Evolutionary conservation across 495 filamentous ascomycete genomes (phyloP).

Genomic region (Trichoderma reesei): DNA sequence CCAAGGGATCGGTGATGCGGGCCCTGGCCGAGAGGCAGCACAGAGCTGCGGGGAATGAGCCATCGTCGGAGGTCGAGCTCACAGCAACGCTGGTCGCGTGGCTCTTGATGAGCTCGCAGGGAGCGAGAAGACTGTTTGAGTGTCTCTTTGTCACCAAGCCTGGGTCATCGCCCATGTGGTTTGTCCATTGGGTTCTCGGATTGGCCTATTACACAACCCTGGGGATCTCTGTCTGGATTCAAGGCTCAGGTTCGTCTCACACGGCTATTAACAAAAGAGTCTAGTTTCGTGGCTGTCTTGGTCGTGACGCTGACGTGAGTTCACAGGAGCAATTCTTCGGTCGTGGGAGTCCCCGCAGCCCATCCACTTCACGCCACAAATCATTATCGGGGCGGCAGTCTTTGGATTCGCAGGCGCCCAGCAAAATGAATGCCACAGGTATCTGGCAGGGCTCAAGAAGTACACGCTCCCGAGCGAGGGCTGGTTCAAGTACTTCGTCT

Average conservation of each 20-base stretch:
- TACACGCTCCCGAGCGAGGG: slow-evolving; percentile 66
- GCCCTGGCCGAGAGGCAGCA: slow-evolving; percentile 29
- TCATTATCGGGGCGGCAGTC: slow-evolving; percentile 42
- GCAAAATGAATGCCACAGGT: slow-evolving; percentile 72
- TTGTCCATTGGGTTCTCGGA: slow-evolving; percentile 72
- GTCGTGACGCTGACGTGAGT: slow-evolving; percentile 13
- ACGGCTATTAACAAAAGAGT: too few species aligned
- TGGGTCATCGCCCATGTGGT: slow-evolving; percentile 64
- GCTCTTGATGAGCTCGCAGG: slow-evolving; percentile 65
- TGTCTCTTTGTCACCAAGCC: slow-evolving; percentile 50
- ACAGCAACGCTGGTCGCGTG: slow-evolving; percentile 60
- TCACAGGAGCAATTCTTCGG: slow-evolving; percentile 4
- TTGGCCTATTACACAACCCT: slow-evolving; percentile 65
- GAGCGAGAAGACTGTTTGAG: slow-evolving; percentile 64
- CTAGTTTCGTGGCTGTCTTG: slow-evolving; percentile 10
- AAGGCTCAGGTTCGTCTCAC: slow-evolving; percentile 56
- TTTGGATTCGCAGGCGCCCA: slow-evolving; percentile 67
- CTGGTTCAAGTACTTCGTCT: slow-evolving; percentile 59
- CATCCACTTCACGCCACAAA: slow-evolving; percentile 17
- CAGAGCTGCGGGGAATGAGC: slow-evolving; percentile 13
- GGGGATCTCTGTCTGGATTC: slow-evolving; percentile 73
- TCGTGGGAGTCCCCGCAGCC: slow-evolving; percentile 16
- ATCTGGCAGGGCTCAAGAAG: slow-evolving; percentile 71
- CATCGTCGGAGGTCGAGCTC: slow-evolving; percentile 40
- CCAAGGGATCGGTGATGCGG: slow-evolving; percentile 41